Evolutionary conservation across 768 basidiomycete species (phyloP).

Genomic region (Mycena floridula): DNA sequence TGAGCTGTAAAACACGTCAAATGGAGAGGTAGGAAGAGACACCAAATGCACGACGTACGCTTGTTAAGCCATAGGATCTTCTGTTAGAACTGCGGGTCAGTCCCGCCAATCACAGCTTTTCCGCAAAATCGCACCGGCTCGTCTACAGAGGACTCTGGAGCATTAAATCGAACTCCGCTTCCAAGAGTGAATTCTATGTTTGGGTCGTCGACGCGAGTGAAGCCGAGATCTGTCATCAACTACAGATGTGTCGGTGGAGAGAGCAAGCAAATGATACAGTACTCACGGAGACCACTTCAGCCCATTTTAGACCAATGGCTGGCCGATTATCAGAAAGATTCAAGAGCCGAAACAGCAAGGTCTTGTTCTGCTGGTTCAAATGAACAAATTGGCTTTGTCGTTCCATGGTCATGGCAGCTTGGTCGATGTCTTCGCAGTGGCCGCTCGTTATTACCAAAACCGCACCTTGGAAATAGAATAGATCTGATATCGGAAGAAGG

Average conservation of each 20-base stretch:
- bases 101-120: too few relatives aligned
- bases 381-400: conserved; percentile 55
- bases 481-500: too few relatives aligned
- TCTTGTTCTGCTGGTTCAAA: conserved; percentile 52
- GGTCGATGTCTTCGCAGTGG: too few relatives aligned
- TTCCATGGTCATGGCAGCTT: too few relatives aligned
- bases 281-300: conserved; percentile 54
- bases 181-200: too few relatives aligned
- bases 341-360: conserved; percentile 63
- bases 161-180: conserved; percentile 78
- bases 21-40: conserved; percentile 1
- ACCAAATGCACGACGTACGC: conserved; percentile 48
- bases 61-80: conserved; percentile 76
- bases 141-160: conserved; percentile 49
- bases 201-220: conserved; percentile 63
- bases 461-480: too few relatives aligned
- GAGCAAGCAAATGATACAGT: neutral
- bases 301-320: conserved; percentile 66
- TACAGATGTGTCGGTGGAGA: conserved; percentile 20
- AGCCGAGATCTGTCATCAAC: conserved; percentile 79
- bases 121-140: too few relatives aligned
- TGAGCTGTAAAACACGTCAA: conserved; percentile 35
- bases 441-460: too few relatives aligned
- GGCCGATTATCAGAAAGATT: conserved; percentile 49
- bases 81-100: too few relatives aligned